Evolutionary conservation across 176 grass and related monocot genomes (phyloP).

Genomic region (Carex cristatella): DNA sequence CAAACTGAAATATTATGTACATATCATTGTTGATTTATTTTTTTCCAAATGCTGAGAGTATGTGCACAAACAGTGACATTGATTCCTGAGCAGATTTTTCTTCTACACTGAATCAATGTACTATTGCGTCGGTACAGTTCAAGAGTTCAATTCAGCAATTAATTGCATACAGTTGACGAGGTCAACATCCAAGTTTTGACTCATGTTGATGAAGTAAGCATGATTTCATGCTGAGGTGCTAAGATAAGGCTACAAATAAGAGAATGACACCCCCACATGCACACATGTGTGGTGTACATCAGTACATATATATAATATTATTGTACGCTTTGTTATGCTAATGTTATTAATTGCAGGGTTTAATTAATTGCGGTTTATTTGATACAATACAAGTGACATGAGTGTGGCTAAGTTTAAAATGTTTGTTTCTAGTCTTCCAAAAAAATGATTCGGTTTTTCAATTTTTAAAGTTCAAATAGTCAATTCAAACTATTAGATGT

Average conservation of each 20-base stretch:
- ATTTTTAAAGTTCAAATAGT: too few relatives aligned
- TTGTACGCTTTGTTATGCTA: background rate
- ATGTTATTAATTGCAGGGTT: background rate
- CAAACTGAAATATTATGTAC: too few relatives aligned
- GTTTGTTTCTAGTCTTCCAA: too few relatives aligned
- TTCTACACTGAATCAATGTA: background rate
- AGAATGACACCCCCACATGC: conserved; percentile 5
- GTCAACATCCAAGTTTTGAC: background rate
- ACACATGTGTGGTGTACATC: background rate
- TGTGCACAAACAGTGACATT: background rate
- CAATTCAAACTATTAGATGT: too few relatives aligned
- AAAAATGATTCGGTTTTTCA: too few relatives aligned
- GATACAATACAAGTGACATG: too few relatives aligned
- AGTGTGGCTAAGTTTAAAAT: too few relatives aligned
- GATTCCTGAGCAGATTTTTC: background rate
- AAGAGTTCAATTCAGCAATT: conserved; percentile 7
- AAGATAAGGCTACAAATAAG: background rate
- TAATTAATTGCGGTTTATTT: background rate
- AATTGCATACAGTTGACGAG: conserved; percentile 2
- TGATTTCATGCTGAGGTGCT: background rate
- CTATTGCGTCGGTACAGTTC: background rate
- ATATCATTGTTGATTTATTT: too few relatives aligned
- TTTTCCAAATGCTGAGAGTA: background rate
- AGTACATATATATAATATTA: background rate
- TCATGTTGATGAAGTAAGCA: background rate